A percentile compares a stretch with the other conserved stretches of the same genome.
phyloP scores from a whole-genome alignment of 2,329 filamentous ascomycete genomes.

The Fusarium dimerum region DNA sequence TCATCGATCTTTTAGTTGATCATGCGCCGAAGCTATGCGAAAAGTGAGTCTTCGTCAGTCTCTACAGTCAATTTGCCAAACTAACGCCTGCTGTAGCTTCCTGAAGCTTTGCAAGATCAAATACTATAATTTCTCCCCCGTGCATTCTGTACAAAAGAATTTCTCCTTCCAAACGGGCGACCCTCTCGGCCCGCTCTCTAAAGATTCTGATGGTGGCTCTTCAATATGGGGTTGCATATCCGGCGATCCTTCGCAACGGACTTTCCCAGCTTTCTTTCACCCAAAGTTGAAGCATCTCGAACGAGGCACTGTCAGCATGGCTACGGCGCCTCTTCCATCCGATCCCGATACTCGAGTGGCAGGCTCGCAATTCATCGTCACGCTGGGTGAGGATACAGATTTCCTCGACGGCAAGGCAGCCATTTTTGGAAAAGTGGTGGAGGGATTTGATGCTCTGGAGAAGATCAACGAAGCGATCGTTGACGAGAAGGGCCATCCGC shows the following conservation, averaged over 20 bases:
- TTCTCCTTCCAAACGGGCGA: constrained; percentile 98
- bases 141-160: constrained; percentile 89
- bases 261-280: constrained; percentile 82
- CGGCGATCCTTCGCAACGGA: constrained; percentile 65
- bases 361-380: constrained; percentile 92
- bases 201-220: constrained; percentile 85
- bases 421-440: constrained; percentile 92
- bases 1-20: constrained; percentile 88
- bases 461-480: constrained; percentile 90
- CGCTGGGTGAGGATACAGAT: constrained; percentile 84
- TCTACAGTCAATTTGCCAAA: constrained; percentile 11
- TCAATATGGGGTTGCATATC: constrained; percentile 89
- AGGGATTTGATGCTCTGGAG: constrained; percentile 91
- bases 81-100: constrained; percentile 67
- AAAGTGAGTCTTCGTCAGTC: constrained; percentile 69
- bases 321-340: constrained; percentile 74
- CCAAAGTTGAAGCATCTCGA: constrained; percentile 87
- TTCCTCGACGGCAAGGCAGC: constrained; percentile 92
- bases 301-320: constrained; percentile 94
- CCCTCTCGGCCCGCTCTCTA: constrained; percentile 81
- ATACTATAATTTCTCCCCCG: constrained; percentile 96
- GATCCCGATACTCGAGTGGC: constrained; percentile 83
- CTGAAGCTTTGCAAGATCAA: constrained; percentile 98
- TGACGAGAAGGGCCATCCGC: constrained; percentile 80
- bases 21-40: constrained; percentile 90